Evolutionary conservation across 805 yeast species (phyloP).

Genomic region (Yamadazyma insecticola): DNA sequence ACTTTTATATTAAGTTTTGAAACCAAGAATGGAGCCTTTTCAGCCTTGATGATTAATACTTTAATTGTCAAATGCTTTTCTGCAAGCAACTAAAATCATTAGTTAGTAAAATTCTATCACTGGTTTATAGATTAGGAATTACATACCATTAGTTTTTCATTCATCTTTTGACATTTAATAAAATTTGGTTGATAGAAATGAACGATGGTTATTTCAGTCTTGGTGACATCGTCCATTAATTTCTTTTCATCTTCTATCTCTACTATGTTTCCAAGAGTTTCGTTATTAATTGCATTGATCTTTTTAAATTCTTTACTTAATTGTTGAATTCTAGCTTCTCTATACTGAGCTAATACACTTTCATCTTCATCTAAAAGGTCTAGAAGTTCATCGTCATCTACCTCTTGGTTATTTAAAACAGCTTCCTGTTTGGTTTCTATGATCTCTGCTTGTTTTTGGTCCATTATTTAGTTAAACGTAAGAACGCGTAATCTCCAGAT

Average conservation of each 20-base stretch:
- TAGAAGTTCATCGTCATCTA: constrained; percentile 38
- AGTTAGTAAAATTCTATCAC: no score
- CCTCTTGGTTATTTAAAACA: constrained; percentile 20
- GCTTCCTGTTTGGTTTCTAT: constrained; percentile 45
- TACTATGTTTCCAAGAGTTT: constrained; percentile 34
- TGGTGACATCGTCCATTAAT: constrained; percentile 48
- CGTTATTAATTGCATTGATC: constrained; percentile 20
- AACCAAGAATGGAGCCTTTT: constrained; percentile 67
- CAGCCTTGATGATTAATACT: constrained; percentile 55
- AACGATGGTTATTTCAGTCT: constrained; percentile 41
- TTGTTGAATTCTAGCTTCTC: constrained; percentile 63
- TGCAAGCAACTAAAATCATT: constrained; percentile 42
- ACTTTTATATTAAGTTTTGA: constrained; percentile 58
- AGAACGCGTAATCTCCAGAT: constrained; percentile 7
- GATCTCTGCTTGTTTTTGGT: constrained; percentile 24
- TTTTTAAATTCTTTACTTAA: constrained; percentile 41
- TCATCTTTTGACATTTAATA: constrained; percentile 57
- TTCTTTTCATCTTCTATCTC: constrained; percentile 49
- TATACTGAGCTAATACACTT: constrained; percentile 38
- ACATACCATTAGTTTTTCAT: constrained; percentile 36
- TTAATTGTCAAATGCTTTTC: constrained; percentile 52
- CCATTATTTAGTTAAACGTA: no score
- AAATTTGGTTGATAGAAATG: constrained; percentile 65
- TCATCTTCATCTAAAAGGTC: constrained; percentile 53
- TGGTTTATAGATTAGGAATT: constrained; percentile 5